A percentile compares a stretch with the other conserved stretches of the same genome.
phyloP scores from a whole-genome alignment of 106 monocot species.

The Platanthera guangdongensis region DNA sequence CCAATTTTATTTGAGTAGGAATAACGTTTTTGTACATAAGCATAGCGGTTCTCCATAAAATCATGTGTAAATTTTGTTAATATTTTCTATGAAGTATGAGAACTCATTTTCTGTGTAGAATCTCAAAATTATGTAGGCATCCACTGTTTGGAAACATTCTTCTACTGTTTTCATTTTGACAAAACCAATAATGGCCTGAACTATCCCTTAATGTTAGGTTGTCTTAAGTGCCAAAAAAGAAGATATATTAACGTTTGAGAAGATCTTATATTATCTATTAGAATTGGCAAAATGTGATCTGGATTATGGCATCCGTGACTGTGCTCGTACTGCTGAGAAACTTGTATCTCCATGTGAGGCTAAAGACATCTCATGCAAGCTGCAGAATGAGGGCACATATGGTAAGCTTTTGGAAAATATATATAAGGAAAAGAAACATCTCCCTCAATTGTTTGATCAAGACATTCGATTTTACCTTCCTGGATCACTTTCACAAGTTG shows the following conservation, averaged over 20 bases:
- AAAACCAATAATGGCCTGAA: neutral
- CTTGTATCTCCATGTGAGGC: conserved; percentile 22
- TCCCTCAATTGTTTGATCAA: conserved; percentile 6
- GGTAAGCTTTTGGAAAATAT: conserved; percentile 31
- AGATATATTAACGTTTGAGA: conserved; percentile 24
- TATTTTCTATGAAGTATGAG: too few species aligned
- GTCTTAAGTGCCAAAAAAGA: conserved; percentile 37
- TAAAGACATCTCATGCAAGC: conserved; percentile 10
- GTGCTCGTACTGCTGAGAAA: conserved; percentile 58
- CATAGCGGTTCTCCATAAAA: too few species aligned
- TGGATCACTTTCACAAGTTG: conserved; percentile 84
- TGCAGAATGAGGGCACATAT: conserved; percentile 10
- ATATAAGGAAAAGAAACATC: conserved; percentile 27
- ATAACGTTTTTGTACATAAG: too few species aligned
- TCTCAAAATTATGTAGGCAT: neutral
- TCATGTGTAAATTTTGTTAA: too few species aligned
- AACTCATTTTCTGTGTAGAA: neutral
- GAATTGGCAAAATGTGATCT: conserved; percentile 69
- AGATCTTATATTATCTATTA: conserved; percentile 56
- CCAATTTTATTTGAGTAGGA: too few species aligned
- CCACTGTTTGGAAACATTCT: neutral
- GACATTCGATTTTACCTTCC: conserved; percentile 69
- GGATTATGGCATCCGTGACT: conserved; percentile 80
- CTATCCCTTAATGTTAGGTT: conserved; percentile 29
- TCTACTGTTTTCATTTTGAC: neutral